Evolutionary conservation across 208 protist genomes (phyloP).

Genomic region (Acanthamoeba castellanii): DNA sequence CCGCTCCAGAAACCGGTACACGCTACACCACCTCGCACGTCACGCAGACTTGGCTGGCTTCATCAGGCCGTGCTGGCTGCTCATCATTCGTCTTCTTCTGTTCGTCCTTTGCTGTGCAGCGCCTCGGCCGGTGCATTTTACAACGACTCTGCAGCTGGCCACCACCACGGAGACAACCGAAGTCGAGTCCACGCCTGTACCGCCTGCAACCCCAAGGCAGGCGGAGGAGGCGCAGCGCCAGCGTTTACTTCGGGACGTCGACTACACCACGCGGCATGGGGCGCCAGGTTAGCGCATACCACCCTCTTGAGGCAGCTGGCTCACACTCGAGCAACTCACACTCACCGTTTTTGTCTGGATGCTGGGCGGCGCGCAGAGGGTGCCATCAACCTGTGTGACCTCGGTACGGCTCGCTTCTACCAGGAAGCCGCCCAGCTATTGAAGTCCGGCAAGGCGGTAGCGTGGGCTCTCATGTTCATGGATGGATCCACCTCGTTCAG

Average conservation of each 20-base stretch:
- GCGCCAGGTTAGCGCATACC: neutral
- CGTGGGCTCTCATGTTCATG: conserved; percentile 9
- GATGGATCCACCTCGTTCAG: conserved; percentile 17
- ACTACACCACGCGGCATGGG: neutral
- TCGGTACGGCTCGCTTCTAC: conserved; percentile 3
- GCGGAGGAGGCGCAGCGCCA: neutral
- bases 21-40: neutral
- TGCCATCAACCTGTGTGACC: neutral
- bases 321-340: neutral
- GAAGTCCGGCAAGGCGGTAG: conserved; percentile 16
- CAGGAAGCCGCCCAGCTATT: neutral
- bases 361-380: neutral
- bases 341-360: neutral
- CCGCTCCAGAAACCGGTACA: neutral
- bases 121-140: neutral
- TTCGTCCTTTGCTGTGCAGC: neutral
- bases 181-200: neutral
- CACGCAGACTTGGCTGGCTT: neutral
- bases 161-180: neutral
- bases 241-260: neutral
- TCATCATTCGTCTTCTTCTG: neutral
- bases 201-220: neutral
- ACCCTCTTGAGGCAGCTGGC: neutral
- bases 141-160: neutral
- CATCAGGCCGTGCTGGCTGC: neutral